Evolutionary conservation across 768 basidiomycete genomes (phyloP).

Genomic region (Cystofilobasidium capitatum): DNA sequence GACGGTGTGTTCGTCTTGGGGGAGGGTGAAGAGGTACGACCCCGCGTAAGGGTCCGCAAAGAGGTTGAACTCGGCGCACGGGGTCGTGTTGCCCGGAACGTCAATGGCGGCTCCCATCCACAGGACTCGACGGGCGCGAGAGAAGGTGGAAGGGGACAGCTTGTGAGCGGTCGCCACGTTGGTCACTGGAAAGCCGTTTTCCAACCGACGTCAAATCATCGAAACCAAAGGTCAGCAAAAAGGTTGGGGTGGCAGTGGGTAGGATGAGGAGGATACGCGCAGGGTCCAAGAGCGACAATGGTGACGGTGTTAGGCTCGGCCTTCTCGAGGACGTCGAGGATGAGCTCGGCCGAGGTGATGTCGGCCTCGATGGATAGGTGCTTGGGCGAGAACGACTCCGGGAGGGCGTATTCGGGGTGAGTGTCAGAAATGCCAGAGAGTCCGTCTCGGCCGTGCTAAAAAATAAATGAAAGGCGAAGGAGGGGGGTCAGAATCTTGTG

Average conservation of each 20-base stretch:
- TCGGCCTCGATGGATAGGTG: conserved; percentile 32
- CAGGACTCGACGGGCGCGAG: conserved; percentile 53
- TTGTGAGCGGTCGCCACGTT: conserved; percentile 63
- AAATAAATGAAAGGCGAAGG: too few relatives aligned
- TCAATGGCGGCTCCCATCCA: conserved; percentile 93
- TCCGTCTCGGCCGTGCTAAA: conserved; percentile 39
- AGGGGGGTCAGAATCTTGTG: background rate
- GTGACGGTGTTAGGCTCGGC: conserved; percentile 35
- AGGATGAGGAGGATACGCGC: conserved; percentile 31
- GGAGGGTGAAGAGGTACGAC: conserved; percentile 46
- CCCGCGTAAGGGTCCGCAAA: conserved; percentile 75
- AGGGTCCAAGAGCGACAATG: conserved; percentile 39
- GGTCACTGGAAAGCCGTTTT: conserved; percentile 48
- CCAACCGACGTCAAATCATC: background rate
- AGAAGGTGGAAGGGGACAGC: conserved; percentile 48
- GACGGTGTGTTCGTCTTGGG: conserved; percentile 23
- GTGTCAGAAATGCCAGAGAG: conserved; percentile 39
- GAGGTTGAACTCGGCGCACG: conserved; percentile 53
- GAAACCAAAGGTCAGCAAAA: background rate
- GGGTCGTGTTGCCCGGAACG: conserved; percentile 75
- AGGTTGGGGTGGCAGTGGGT: background rate
- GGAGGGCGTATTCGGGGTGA: conserved; percentile 33
- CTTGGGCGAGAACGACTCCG: conserved; percentile 27
- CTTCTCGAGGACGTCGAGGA: conserved; percentile 35
- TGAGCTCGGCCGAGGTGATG: conserved; percentile 35